Conservation (phyloP, 805 yeast genomes). For the Candida gorgasii region DNA sequence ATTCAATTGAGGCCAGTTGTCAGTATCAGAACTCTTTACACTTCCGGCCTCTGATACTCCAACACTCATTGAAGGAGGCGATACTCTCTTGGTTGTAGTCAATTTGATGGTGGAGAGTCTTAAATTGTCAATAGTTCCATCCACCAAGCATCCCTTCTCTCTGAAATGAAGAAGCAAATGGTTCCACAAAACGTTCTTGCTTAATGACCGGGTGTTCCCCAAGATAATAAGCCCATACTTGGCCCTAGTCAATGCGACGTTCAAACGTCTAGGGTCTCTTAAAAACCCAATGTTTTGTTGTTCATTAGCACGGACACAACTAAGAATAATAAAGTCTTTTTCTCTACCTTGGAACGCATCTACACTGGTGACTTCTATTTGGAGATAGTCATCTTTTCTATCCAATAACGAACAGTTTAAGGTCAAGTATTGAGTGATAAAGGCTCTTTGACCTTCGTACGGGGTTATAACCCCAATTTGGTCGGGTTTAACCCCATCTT, state of each 20-base stretch:
- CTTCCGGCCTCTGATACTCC: neutral
- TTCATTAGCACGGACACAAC: slow-evolving; percentile 47
- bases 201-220: slow-evolving; percentile 81
- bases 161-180: slow-evolving; percentile 74
- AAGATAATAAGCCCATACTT: slow-evolving; percentile 52
- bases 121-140: slow-evolving; percentile 80
- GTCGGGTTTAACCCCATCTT: slow-evolving; percentile 72
- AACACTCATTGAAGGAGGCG: neutral
- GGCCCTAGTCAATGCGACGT: slow-evolving; percentile 47
- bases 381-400: slow-evolving; percentile 56
- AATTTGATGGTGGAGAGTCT: slow-evolving; percentile 67
- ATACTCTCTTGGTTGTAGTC: slow-evolving; percentile 26
- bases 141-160: slow-evolving; percentile 85
- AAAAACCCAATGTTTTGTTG: slow-evolving; percentile 43
- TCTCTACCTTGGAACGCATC: slow-evolving; percentile 48
- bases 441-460: slow-evolving; percentile 90
- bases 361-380: slow-evolving; percentile 75
- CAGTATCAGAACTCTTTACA: slow-evolving; percentile 16
- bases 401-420: slow-evolving; percentile 64
- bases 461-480: slow-evolving; percentile 95
- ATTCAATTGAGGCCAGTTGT: slow-evolving; percentile 31
- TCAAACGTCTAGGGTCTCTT: slow-evolving; percentile 44
- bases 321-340: slow-evolving; percentile 43
- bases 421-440: slow-evolving; percentile 74
- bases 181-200: slow-evolving; percentile 75